phyloP scores from a whole-genome alignment of 106 monocot species.

The Amphibolis antarctica region DNA sequence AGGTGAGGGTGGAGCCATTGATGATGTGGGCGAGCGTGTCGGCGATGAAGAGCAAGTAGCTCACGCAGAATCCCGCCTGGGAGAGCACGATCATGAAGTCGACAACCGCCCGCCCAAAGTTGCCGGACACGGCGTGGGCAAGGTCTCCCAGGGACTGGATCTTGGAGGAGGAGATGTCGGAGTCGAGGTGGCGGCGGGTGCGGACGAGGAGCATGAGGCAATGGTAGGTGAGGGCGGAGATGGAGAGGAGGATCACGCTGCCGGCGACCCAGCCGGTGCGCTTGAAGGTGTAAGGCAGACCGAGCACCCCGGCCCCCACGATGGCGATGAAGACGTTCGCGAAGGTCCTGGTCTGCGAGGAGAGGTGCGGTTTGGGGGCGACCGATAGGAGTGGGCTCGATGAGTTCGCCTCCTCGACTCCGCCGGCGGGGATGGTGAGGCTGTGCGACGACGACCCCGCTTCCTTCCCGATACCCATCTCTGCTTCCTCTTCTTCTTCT shows the following conservation, averaged over 20 bases:
- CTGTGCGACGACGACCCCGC: slow-evolving; percentile 24
- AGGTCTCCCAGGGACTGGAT: slow-evolving; percentile 29
- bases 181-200: slow-evolving; percentile 56
- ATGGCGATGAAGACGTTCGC: slow-evolving; percentile 97
- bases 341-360: slow-evolving; percentile 84
- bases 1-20: slow-evolving; percentile 3
- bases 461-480: slow-evolving; percentile 28
- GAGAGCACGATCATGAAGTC: slow-evolving; percentile 33
- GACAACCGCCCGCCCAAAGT: slow-evolving; percentile 13
- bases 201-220: slow-evolving; percentile 81
- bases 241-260: slow-evolving; percentile 28
- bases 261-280: slow-evolving; percentile 78
- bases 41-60: slow-evolving; percentile 28
- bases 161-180: slow-evolving; percentile 6
- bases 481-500: not conserved
- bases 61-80: slow-evolving; percentile 32
- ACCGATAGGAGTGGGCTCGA: slow-evolving; percentile 1
- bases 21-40: slow-evolving; percentile 19
- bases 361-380: slow-evolving; percentile 12
- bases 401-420: not conserved
- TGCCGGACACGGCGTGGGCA: slow-evolving; percentile 23
- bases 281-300: slow-evolving; percentile 85
- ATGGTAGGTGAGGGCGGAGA: slow-evolving; percentile 60
- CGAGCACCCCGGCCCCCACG: slow-evolving; percentile 91
- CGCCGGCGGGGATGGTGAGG: slow-evolving; percentile 2